Conservation (phyloP, 768 basidiomycete species). For the Artomyces pyxidatus region DNA sequence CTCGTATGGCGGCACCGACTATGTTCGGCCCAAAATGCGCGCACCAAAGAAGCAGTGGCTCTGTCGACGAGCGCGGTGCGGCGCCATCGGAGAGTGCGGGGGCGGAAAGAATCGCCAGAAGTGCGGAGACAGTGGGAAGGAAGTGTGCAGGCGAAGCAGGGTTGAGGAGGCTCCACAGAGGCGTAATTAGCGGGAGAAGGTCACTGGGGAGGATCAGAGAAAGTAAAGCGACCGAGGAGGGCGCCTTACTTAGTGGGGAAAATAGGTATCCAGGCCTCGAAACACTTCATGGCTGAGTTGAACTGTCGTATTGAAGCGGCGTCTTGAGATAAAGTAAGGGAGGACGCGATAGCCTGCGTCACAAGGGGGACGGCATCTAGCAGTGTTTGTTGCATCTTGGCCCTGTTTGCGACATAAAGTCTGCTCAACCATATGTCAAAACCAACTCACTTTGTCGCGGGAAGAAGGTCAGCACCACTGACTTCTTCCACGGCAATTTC, state of each 20-base stretch:
- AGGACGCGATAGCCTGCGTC: conserved; percentile 52
- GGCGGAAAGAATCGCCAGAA: conserved; percentile 60
- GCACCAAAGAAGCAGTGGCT: conserved; percentile 81
- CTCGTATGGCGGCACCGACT: conserved; percentile 15
- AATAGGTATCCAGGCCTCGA: conserved; percentile 76
- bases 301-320: conserved; percentile 37
- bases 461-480: conserved; percentile 63
- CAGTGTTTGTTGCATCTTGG: conserved; percentile 57
- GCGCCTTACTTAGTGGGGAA: conserved; percentile 52
- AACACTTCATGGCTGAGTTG: conserved; percentile 65
- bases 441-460: conserved; percentile 56
- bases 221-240: not conserved
- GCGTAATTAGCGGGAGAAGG: conserved; percentile 57
- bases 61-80: conserved; percentile 65
- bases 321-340: conserved; percentile 37
- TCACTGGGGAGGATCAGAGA: conserved; percentile 35
- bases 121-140: conserved; percentile 41
- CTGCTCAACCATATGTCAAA: not conserved
- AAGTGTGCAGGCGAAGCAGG: conserved; percentile 20
- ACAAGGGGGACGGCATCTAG: conserved; percentile 65
- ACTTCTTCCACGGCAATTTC: conserved; percentile 83
- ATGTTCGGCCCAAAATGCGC: conserved; percentile 46
- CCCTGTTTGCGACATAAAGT: conserved; percentile 29
- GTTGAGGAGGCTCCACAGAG: conserved; percentile 43
- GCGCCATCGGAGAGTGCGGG: conserved; percentile 66